These are phyloP conservation scores for Eruca vesicaria DNA, from an alignment of 441 rosid species.

Conservation along the genomic window DNA sequence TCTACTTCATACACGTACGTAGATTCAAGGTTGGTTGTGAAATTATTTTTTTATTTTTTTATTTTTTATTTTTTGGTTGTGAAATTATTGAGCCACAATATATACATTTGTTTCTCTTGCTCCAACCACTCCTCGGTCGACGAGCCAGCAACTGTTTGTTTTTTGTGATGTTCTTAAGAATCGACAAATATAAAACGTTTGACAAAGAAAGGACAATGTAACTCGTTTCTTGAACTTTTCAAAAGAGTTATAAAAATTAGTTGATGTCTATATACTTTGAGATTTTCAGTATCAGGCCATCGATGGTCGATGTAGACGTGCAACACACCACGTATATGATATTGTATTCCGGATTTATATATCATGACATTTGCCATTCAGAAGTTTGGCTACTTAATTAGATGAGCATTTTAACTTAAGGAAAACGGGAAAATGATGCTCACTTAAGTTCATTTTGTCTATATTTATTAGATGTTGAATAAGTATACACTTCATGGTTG, in stretches of 20 bases:
- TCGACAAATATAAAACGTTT: background rate
- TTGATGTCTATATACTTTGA: background rate
- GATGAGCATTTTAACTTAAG: background rate
- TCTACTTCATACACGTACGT: too few relatives aligned
- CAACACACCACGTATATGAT: background rate
- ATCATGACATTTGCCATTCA: background rate
- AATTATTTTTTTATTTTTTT: too few relatives aligned
- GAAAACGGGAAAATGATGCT: background rate
- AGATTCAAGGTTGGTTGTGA: too few relatives aligned
- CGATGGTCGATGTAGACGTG: constrained; percentile 10
- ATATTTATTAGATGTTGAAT: background rate
- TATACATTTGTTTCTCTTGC: too few relatives aligned
- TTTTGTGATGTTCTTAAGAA: too few relatives aligned
- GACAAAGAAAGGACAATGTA: background rate
- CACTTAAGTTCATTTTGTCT: background rate
- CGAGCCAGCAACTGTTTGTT: too few relatives aligned
- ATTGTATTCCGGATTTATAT: background rate
- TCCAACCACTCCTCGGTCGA: too few relatives aligned
- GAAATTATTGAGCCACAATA: too few relatives aligned
- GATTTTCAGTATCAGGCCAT: background rate
- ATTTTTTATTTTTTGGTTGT: too few relatives aligned
- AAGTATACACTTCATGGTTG: background rate
- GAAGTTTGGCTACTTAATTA: background rate
- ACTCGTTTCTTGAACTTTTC: constrained; percentile 10
- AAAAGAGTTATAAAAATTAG: background rate